Conservation (phyloP, 148 eudicot genomes). For the Gaultheria prostrata region DNA sequence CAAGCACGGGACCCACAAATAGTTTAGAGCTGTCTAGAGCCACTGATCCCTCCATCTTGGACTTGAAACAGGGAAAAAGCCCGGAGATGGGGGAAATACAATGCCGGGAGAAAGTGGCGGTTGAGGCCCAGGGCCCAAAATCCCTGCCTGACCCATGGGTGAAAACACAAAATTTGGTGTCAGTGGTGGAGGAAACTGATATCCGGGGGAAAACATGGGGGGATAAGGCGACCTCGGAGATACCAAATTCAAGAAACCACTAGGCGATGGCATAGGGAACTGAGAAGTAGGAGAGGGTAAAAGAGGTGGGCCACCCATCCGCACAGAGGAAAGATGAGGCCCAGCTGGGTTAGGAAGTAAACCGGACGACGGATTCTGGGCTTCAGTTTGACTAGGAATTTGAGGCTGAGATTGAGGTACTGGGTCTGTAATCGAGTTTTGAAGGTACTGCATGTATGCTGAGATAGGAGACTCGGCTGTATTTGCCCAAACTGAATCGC, state of each 20-base stretch:
- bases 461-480: conserved; percentile 82
- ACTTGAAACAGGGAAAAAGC: conserved; percentile 66
- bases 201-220: conserved; percentile 72
- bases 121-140: conserved; percentile 70
- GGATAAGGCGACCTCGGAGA: conserved; percentile 86
- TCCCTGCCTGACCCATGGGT: conserved; percentile 52
- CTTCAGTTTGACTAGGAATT: conserved; percentile 29
- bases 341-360: conserved; percentile 44
- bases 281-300: conserved; percentile 71
- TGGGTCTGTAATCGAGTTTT: conserved; percentile 58
- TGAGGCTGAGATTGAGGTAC: conserved; percentile 31
- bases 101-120: conserved; percentile 73
- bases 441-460: conserved; percentile 78
- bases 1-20: conserved; percentile 15
- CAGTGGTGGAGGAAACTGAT: conserved; percentile 65
- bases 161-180: conserved; percentile 73
- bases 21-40: conserved; percentile 18
- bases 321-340: conserved; percentile 54
- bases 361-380: conserved; percentile 28
- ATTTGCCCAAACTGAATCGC: conserved; percentile 40
- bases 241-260: conserved; percentile 51
- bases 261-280: conserved; percentile 69
- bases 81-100: conserved; percentile 64
- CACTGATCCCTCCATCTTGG: conserved; percentile 83
- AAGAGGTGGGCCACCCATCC: conserved; percentile 46